Conservation (phyloP, 75 land plant species). For the Isoetes taiwanensis region DNA sequence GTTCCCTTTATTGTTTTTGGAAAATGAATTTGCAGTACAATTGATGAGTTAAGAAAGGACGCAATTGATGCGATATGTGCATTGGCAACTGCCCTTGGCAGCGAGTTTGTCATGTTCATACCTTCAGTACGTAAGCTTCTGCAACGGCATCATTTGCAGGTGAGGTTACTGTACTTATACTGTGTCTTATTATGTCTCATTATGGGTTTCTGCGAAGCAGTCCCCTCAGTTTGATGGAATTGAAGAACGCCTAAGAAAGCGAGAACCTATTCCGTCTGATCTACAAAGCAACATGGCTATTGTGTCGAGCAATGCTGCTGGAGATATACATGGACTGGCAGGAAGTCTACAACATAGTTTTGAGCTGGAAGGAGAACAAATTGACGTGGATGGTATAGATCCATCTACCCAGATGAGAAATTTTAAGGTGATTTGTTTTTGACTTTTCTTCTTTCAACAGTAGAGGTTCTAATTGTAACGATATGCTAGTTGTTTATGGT, state of each 20-base stretch:
- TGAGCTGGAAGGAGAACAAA: slow-evolving; percentile 39
- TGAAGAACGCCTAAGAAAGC: slow-evolving; percentile 51
- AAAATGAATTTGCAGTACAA: slow-evolving; percentile 32
- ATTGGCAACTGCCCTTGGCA: slow-evolving; percentile 78
- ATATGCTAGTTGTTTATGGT: background rate
- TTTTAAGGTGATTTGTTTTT: slow-evolving; percentile 31
- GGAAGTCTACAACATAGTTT: slow-evolving; percentile 8
- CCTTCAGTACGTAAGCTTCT: slow-evolving; percentile 80
- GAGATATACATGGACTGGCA: background rate
- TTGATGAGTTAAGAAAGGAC: slow-evolving; percentile 84
- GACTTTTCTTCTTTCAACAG: background rate
- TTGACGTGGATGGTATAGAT: slow-evolving; percentile 55
- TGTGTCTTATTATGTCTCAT: slow-evolving; percentile 1
- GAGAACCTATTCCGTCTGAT: slow-evolving; percentile 58
- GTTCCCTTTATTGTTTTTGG: background rate
- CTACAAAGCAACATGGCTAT: slow-evolving; percentile 4
- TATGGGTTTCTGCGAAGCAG: slow-evolving; percentile 22
- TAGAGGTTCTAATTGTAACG: no score
- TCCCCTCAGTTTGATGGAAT: slow-evolving; percentile 86
- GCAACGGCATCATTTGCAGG: slow-evolving; percentile 63
- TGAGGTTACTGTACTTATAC: slow-evolving; percentile 13
- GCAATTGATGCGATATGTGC: slow-evolving; percentile 90
- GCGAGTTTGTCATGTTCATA: slow-evolving; percentile 78
- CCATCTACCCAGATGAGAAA: slow-evolving; percentile 26
- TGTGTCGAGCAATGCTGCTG: background rate